Percentiles rank a stretch among this genome's conserved stretches.
Conservation (phyloP, 2,329 filamentous ascomycete genomes). For the Hirsutella minnesotensis region DNA sequence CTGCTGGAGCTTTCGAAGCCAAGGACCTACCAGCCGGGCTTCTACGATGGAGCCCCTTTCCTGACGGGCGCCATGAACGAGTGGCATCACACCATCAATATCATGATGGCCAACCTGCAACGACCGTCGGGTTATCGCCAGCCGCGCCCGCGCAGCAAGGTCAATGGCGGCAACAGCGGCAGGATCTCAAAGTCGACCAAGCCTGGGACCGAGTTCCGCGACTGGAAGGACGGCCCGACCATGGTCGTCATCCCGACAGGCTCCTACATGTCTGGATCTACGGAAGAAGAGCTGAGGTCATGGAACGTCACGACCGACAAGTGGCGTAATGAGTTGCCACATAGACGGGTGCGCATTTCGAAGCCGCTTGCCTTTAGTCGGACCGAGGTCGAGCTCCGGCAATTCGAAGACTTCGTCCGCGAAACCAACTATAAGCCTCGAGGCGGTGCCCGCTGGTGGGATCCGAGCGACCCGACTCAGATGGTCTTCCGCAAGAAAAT, state of each 20-base stretch:
- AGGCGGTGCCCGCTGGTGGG: conserved; percentile 8
- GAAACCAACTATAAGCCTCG: conserved; percentile 5
- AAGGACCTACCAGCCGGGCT: background rate
- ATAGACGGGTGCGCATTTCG: conserved; percentile 4
- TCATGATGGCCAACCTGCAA: conserved; percentile 1
- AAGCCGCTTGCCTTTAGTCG: conserved; percentile 5
- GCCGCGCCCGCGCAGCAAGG: background rate
- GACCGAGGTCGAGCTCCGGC: conserved; percentile 4
- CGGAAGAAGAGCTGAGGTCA: conserved; percentile 3
- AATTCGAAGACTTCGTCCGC: conserved; percentile 6
- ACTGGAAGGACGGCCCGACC: background rate
- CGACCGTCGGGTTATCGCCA: background rate
- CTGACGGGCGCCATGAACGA: conserved; percentile 5
- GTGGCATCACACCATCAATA: conserved; percentile 3
- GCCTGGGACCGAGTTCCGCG: conserved; percentile 4
- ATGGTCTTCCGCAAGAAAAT: conserved; percentile 6
- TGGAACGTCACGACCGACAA: conserved; percentile 4
- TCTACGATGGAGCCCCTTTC: conserved; percentile 1
- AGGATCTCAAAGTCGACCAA: background rate
- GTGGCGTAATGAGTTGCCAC: conserved; percentile 3
- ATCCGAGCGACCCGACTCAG: background rate
- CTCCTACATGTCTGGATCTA: conserved; percentile 4
- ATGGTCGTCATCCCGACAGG: conserved; percentile 8
- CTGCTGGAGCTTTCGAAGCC: background rate
- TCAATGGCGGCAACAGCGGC: background rate